Percentiles rank a stretch among this genome's conserved stretches.
Conservation (phyloP, 108 stramenopile species). For the Nitzschia putrida region DNA sequence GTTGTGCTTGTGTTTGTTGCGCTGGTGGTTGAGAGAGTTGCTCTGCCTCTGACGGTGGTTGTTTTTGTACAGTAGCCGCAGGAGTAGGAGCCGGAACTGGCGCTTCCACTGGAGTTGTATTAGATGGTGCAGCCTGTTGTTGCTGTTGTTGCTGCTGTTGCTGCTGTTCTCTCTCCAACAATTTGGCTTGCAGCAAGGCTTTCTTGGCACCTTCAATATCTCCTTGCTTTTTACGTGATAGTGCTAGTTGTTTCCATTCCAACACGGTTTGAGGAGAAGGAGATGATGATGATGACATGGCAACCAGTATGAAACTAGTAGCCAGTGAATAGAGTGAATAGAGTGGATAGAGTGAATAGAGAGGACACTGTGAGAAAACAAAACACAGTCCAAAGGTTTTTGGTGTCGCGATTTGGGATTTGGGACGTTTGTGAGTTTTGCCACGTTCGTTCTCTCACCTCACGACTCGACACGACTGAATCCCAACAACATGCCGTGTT, state of each 20-base stretch:
- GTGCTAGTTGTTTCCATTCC: constrained; percentile 30
- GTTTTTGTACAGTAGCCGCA: not conserved
- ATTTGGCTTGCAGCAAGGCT: constrained; percentile 36
- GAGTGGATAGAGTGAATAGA: no score
- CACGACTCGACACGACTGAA: no score
- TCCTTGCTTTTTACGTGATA: constrained; percentile 26
- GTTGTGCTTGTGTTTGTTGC: constrained; percentile 3
- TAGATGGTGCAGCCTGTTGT: not conserved
- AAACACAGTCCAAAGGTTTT: no score
- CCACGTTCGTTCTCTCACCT: no score
- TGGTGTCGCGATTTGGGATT: no score
- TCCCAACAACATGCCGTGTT: no score
- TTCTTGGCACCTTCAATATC: constrained; percentile 37
- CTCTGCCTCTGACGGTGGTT: not conserved
- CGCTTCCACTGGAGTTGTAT: not conserved
- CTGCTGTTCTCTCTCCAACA: constrained; percentile 13
- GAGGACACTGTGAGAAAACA: no score
- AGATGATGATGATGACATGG: no score
- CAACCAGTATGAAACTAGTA: no score
- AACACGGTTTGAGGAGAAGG: not conserved
- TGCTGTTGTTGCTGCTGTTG: constrained; percentile 15
- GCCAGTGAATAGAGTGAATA: no score
- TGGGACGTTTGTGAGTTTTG: no score
- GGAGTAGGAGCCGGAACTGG: not conserved
- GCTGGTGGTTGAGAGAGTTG: not conserved